Evolutionary conservation across 768 basidiomycete genomes (phyloP).

Genomic region (Lentinula detonsa): DNA sequence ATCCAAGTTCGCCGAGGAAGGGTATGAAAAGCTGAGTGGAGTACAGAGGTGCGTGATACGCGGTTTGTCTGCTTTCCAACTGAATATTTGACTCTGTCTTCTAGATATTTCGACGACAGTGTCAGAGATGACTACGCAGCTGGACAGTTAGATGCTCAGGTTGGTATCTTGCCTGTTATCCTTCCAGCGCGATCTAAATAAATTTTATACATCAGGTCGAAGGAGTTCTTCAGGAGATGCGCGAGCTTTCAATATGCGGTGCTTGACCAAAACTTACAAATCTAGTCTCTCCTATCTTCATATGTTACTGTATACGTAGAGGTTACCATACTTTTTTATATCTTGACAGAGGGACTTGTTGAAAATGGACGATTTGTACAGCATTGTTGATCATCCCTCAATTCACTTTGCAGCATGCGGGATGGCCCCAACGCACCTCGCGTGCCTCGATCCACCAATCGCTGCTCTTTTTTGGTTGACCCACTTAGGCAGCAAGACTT

Average conservation of each 20-base stretch:
- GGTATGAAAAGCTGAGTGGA: constrained; percentile 93
- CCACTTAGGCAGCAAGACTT: too few relatives aligned
- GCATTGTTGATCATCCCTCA: neutral
- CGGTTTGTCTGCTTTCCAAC: neutral
- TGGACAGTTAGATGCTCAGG: constrained; percentile 93
- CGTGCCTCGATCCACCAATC: too few relatives aligned
- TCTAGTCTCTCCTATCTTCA: neutral
- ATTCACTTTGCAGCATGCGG: too few relatives aligned
- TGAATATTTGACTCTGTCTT: neutral
- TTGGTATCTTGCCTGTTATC: constrained; percentile 20
- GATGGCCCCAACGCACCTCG: too few relatives aligned
- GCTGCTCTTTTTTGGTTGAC: too few relatives aligned
- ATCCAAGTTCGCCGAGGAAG: constrained; percentile 95
- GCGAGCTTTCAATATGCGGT: constrained; percentile 91
- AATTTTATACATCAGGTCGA: constrained; percentile 58
- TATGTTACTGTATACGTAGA: too few relatives aligned
- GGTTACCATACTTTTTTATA: too few relatives aligned
- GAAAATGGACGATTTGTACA: neutral
- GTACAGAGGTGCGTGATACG: constrained; percentile 66
- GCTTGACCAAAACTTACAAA: constrained; percentile 25
- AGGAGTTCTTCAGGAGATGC: constrained; percentile 94
- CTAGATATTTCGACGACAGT: constrained; percentile 81
- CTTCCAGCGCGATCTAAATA: neutral
- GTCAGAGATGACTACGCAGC: constrained; percentile 97
- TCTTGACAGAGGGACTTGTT: neutral